Base-by-base conservation (phyloP, 495 filamentous ascomycete species). In the Hyaloscypha hepaticicola region DNA sequence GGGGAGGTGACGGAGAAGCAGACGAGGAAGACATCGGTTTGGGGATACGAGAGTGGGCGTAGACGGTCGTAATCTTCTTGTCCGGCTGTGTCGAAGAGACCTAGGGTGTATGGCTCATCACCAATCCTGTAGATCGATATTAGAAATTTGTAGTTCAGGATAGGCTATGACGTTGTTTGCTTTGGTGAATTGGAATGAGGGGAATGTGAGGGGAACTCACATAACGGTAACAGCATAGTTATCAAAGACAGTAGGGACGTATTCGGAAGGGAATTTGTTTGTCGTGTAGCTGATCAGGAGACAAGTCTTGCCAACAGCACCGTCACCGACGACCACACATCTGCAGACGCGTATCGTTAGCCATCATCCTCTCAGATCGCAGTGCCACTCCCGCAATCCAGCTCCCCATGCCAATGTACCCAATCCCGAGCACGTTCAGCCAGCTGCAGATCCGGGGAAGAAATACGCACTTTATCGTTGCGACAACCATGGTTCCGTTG, bases 221-320 rank as follows among this genome's bases (percentile, higher is more conserved):
- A 71, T 71, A 26, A 71, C 69, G 51, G 95, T 99, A 73, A 99
- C 95, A 21, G 95, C 95, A 88, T 99, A 99, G 79, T 99, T 99
- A 76, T 99, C 95, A 77, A 99, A 99, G 33, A 99, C 95, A 24
- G 95, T 99, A 25, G 95, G 95, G 24, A 99, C 95, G 74, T 99
- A 99, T 92, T 99, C 95, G 66, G 93, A 97, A 11, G 95, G 95
- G 79, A 99, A 99, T 71, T 99, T 99, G 83, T 99, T 99, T 67
- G 95, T 99, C 49, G 95, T 99, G 80, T 99, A 99, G 71, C 91
- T 96, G 80, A 99, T 99, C 73, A 99, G 85, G 60, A 99, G 87
- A 78, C 95, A 99, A 52, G 95, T 99, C 84, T 99, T 99, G 71
- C 95, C 95, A 64, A 99, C 95, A 63, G 95, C 95, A 92, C 95